Evolutionary conservation across 2,329 filamentous ascomycete species (phyloP).

Genomic region (Samsoniella hepiali): DNA sequence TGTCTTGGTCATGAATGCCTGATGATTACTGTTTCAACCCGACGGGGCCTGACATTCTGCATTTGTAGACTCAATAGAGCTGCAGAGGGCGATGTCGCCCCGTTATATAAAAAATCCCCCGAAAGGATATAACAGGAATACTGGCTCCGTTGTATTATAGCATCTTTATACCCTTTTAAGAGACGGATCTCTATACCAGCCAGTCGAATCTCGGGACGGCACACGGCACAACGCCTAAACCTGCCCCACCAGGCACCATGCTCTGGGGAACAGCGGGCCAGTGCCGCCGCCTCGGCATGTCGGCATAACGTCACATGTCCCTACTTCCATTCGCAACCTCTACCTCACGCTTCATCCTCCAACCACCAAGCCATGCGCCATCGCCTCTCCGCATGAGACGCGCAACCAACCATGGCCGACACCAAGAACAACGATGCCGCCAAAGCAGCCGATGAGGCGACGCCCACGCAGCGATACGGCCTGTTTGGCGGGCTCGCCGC

Average conservation of each 20-base stretch:
- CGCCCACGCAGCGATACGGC: conserved; percentile 31
- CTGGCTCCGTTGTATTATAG: too few relatives aligned
- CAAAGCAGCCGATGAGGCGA: conserved; percentile 1
- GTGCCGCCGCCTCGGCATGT: conserved; percentile 10
- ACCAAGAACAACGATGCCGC: conserved; percentile 16
- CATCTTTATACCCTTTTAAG: neutral
- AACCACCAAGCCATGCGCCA: neutral
- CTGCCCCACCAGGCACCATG: neutral
- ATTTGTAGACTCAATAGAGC: too few relatives aligned
- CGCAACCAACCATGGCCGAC: conserved; percentile 18
- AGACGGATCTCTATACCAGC: too few relatives aligned
- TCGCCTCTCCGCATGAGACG: neutral
- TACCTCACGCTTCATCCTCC: neutral
- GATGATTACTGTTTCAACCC: too few relatives aligned
- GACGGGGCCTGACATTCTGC: too few relatives aligned
- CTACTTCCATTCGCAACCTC: neutral
- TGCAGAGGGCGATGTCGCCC: too few relatives aligned
- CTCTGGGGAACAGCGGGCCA: neutral
- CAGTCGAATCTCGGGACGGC: neutral
- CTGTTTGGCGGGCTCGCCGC: conserved; percentile 39
- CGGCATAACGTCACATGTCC: conserved; percentile 19
- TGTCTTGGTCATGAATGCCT: too few relatives aligned
- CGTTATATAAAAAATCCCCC: neutral
- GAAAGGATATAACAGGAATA: neutral
- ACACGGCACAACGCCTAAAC: neutral